These are phyloP conservation scores for Paraconiothyrium sp. DNA, from an alignment of 2,329 filamentous ascomycete genomes.

Conservation along the genomic window DNA sequence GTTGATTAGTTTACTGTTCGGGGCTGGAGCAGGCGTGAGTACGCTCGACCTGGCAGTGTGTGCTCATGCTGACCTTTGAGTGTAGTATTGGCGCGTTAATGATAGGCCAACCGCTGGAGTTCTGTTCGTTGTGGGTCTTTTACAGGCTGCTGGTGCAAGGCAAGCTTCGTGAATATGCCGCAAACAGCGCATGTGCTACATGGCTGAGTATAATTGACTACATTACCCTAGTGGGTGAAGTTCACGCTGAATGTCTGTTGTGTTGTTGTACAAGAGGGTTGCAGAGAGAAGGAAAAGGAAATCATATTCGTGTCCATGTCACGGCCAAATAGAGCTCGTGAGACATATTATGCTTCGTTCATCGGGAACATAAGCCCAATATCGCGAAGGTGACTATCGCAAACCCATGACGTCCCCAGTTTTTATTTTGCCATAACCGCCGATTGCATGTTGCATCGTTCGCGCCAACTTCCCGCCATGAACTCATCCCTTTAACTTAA, in stretches of 20 bases:
- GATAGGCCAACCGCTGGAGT: conserved; percentile 23
- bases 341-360: background rate
- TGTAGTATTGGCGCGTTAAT: conserved; percentile 23
- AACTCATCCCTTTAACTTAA: background rate
- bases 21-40: conserved; percentile 31
- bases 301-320: background rate
- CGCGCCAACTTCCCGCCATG: background rate
- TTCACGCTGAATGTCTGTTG: background rate
- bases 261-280: background rate
- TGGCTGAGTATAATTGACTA: too few relatives aligned
- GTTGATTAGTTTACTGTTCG: conserved; percentile 35
- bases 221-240: too few relatives aligned
- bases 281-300: background rate
- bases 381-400: background rate
- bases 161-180: conserved; percentile 16
- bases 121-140: conserved; percentile 20
- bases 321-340: background rate
- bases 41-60: background rate
- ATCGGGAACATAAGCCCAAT: conserved; percentile 1
- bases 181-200: background rate
- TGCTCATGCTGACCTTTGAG: background rate
- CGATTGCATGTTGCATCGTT: background rate
- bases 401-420: background rate
- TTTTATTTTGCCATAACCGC: background rate
- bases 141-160: conserved; percentile 27